Evolutionary conservation across 371 early-diverging fungal genomes (phyloP).

Genomic region (Saksenaea vasiformis): DNA sequence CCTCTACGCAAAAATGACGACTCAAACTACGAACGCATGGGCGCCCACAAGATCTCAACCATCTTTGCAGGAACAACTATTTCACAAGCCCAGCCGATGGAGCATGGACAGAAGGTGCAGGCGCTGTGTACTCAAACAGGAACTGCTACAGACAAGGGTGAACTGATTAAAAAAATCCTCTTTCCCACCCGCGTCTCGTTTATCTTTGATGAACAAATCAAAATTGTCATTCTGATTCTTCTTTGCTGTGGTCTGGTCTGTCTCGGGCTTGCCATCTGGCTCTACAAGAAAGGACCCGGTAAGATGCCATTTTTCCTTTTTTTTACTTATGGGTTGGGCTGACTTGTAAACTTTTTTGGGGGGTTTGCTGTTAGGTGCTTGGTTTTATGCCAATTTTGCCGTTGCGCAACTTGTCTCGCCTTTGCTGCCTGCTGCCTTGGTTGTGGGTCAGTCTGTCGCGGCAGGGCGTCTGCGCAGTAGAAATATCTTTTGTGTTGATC

Average conservation of each 20-base stretch:
- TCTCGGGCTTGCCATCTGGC: constrained; percentile 53
- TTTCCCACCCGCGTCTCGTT: constrained; percentile 67
- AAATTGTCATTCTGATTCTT: constrained; percentile 63
- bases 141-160: constrained; percentile 76
- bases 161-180: constrained; percentile 75
- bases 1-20: constrained; percentile 53
- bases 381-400: constrained; percentile 53
- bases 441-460: constrained; percentile 73
- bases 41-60: constrained; percentile 50
- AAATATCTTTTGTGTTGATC: constrained; percentile 70
- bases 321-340: not conserved
- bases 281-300: constrained; percentile 28
- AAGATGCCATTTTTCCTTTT: not conserved
- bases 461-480: constrained; percentile 62
- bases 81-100: constrained; percentile 40
- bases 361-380: constrained; percentile 3
- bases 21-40: constrained; percentile 31
- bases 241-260: constrained; percentile 61
- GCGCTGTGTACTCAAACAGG: constrained; percentile 76
- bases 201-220: constrained; percentile 73
- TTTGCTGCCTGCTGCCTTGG: constrained; percentile 71
- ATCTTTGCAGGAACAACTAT: constrained; percentile 68
- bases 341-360: too few relatives aligned
- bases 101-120: constrained; percentile 15
- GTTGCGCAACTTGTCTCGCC: constrained; percentile 70